These are phyloP conservation scores for Termitomyces sp. DNA, from an alignment of 768 basidiomycete species.

Conservation along the genomic window DNA sequence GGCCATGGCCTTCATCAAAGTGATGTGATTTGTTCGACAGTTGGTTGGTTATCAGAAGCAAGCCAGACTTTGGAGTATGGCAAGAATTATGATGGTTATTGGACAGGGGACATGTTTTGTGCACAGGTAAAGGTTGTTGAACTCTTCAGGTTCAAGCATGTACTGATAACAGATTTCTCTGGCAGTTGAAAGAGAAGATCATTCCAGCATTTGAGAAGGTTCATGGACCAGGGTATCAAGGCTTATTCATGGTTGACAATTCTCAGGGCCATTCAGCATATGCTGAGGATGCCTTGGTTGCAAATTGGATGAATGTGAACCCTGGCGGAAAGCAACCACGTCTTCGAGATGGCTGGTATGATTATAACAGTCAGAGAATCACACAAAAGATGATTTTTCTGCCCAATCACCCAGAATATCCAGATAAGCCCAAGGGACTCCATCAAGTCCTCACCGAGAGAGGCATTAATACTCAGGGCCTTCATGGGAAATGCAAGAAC, in stretches of 20 bases:
- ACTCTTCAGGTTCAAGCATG: too few relatives aligned
- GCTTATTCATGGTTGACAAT: slow-evolving; percentile 26
- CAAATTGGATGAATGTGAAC: too few relatives aligned
- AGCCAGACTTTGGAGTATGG: slow-evolving; percentile 26
- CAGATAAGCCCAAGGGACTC: slow-evolving; percentile 1
- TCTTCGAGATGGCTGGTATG: background rate
- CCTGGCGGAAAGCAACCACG: too few relatives aligned
- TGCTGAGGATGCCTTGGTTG: too few relatives aligned
- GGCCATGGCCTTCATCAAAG: too few relatives aligned
- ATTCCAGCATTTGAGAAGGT: too few relatives aligned
- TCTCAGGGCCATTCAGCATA: too few relatives aligned
- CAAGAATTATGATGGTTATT: too few relatives aligned
- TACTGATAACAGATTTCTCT: slow-evolving; percentile 1
- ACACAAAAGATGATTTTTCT: slow-evolving; percentile 2
- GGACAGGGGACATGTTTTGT: too few relatives aligned
- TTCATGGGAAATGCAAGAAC: too few relatives aligned
- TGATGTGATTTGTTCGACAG: slow-evolving; percentile 31
- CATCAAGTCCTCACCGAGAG: background rate
- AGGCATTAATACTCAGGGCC: too few relatives aligned
- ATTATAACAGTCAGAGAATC: background rate
- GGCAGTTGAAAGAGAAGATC: slow-evolving; percentile 7
- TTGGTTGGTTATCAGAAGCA: slow-evolving; percentile 25
- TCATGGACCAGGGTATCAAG: too few relatives aligned
- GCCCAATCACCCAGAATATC: slow-evolving; percentile 1
- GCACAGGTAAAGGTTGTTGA: slow-evolving; percentile 30